A percentile compares a stretch with the other conserved stretches of the same genome.
These are phyloP conservation scores for Hippophae gyantsensis DNA, from an alignment of 306 rosid genomes.

Conservation along the genomic window DNA sequence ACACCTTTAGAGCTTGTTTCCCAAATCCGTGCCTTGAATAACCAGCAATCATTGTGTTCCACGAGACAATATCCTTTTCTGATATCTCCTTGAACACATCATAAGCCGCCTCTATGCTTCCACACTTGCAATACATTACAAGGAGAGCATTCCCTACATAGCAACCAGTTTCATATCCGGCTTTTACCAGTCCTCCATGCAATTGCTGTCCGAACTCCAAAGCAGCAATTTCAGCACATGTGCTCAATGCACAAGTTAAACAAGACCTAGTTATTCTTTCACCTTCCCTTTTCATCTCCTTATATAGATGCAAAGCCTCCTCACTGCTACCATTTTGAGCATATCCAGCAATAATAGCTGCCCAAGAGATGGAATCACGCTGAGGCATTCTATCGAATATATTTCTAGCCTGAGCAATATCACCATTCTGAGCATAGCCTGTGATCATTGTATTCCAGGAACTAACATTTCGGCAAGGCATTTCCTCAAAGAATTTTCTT, in stretches of 20 bases:
- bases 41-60: slow-evolving; percentile 38
- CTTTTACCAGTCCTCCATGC: slow-evolving; percentile 27
- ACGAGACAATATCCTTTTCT: slow-evolving; percentile 22
- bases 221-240: slow-evolving; percentile 30
- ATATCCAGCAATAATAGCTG: slow-evolving; percentile 15
- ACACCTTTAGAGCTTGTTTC: slow-evolving; percentile 20
- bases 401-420: too few relatives aligned
- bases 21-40: slow-evolving; percentile 40
- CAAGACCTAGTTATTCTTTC: slow-evolving; percentile 31
- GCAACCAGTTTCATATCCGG: slow-evolving; percentile 20
- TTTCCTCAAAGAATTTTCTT: too few relatives aligned
- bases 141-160: slow-evolving; percentile 34
- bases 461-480: too few relatives aligned
- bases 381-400: too few relatives aligned
- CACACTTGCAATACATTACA: slow-evolving; percentile 36
- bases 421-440: too few relatives aligned
- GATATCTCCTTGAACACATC: slow-evolving; percentile 23
- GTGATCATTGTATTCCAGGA: too few relatives aligned
- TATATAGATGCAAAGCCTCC: slow-evolving; percentile 19
- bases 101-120: slow-evolving; percentile 27
- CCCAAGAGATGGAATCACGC: too few relatives aligned
- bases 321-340: slow-evolving; percentile 21
- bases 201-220: slow-evolving; percentile 29
- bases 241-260: slow-evolving; percentile 25
- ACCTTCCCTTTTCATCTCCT: slow-evolving; percentile 21